Evolutionary conservation across 495 filamentous ascomycete genomes (phyloP).

Genomic region (Aspergillus funiculosus): DNA sequence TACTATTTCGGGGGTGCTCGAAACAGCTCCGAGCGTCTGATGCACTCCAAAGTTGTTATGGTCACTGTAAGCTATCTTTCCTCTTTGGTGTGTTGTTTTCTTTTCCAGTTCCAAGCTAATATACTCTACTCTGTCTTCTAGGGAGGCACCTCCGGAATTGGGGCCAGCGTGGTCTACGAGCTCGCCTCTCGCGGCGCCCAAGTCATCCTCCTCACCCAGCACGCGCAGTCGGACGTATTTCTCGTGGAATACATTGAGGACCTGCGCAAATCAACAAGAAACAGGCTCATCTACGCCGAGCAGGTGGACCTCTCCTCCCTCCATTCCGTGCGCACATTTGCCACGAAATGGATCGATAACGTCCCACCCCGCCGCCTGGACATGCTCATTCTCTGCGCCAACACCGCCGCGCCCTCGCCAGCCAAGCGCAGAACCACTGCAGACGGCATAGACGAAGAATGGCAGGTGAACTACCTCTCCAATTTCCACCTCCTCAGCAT

Average conservation of each 20-base stretch:
- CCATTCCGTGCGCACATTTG: constrained; percentile 83
- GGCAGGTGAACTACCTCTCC: constrained; percentile 91
- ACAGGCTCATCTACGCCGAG: constrained; percentile 90
- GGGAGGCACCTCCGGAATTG: constrained; percentile 94
- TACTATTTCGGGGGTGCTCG: constrained; percentile 67
- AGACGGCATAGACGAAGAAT: constrained; percentile 81
- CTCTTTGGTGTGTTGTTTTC: not conserved
- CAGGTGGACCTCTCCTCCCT: constrained; percentile 84
- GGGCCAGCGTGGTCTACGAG: constrained; percentile 63
- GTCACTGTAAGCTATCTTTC: constrained; percentile 58
- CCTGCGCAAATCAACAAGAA: constrained; percentile 69
- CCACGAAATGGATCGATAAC: constrained; percentile 99
- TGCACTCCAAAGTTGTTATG: constrained; percentile 90
- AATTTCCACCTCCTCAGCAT: constrained; percentile 94
- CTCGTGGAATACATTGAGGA: constrained; percentile 89
- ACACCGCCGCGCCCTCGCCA: constrained; percentile 59
- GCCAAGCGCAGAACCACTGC: constrained; percentile 47
- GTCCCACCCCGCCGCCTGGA: constrained; percentile 85
- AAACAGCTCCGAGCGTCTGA: constrained; percentile 73
- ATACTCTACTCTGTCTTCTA: constrained; percentile 22
- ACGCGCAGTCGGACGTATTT: constrained; percentile 75
- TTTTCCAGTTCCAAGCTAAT: not conserved
- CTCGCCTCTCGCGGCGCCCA: constrained; percentile 84
- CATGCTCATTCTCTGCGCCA: constrained; percentile 83
- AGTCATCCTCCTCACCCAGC: constrained; percentile 80